phyloP scores from a whole-genome alignment of 169 alveolate genomes.

The Cardiosporidium cionae region DNA sequence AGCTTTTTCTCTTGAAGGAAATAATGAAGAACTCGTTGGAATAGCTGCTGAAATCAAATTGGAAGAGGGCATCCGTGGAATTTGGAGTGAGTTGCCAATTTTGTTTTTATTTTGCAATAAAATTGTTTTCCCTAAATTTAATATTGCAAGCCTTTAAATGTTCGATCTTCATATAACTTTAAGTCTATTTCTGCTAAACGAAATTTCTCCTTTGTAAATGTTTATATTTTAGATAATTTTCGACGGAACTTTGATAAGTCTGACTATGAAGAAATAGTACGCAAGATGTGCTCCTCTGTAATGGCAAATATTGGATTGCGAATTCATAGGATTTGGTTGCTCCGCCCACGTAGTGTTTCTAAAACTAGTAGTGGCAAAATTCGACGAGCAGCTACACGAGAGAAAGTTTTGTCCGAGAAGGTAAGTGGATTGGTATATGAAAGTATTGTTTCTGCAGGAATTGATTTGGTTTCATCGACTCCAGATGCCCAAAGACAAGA shows the following conservation, averaged over 20 bases:
- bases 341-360: slow-evolving; percentile 15
- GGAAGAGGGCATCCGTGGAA: not conserved
- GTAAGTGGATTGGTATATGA: not conserved
- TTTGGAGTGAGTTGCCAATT: not conserved
- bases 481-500: no score
- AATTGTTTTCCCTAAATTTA: no score
- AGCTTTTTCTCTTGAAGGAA: slow-evolving; percentile 36
- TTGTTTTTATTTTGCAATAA: no score
- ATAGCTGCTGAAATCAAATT: slow-evolving; percentile 36
- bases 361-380: slow-evolving; percentile 44
- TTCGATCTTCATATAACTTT: no score
- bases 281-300: not conserved
- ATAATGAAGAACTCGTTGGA: slow-evolving; percentile 29
- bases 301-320: not conserved
- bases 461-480: not conserved
- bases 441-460: not conserved
- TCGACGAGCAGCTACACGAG: slow-evolving; percentile 17
- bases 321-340: slow-evolving; percentile 1
- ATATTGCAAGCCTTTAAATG: no score
- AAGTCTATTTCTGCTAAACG: no score
- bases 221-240: not conserved
- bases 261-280: not conserved
- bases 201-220: not conserved
- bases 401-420: not conserved
- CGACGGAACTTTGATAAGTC: not conserved